These are phyloP conservation scores for Effrenium voratum DNA, from an alignment of 73 alveolate species.

Conservation along the genomic window DNA sequence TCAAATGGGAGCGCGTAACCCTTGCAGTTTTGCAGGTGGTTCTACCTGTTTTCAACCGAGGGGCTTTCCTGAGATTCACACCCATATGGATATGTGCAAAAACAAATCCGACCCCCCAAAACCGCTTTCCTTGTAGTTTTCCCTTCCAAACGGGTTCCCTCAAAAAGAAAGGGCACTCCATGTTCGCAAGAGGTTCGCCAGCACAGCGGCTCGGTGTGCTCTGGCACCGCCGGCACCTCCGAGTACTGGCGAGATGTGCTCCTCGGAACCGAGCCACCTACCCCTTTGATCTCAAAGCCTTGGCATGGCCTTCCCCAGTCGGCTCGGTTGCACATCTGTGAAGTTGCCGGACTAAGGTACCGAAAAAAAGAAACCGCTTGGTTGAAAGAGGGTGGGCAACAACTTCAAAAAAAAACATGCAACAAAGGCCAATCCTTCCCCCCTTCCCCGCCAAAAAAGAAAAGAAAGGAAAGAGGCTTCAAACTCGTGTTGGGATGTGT, in stretches of 20 bases:
- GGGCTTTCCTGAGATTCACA: neutral
- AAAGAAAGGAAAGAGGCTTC: no score
- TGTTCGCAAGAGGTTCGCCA: constrained; percentile 43
- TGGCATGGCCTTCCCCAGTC: neutral
- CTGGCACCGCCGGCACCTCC: constrained; percentile 55
- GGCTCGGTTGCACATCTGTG: neutral
- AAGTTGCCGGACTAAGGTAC: no score
- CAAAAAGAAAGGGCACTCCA: no score
- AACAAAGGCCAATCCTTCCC: no score
- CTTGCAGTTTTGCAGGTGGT: neutral
- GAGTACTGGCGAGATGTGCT: constrained; percentile 72
- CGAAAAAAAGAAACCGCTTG: no score
- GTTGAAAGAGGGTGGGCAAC: no score
- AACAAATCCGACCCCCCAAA: neutral
- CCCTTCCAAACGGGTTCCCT: no score
- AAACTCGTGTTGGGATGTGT: no score
- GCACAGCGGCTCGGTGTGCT: constrained; percentile 67
- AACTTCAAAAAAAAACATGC: no score
- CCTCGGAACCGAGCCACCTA: neutral
- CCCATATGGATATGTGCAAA: neutral
- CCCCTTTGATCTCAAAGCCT: neutral
- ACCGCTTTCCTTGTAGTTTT: neutral
- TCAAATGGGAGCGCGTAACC: neutral
- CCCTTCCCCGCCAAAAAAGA: no score
- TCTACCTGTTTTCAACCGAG: neutral